Evolutionary conservation across 371 early-diverging fungal genomes (phyloP).

Genomic region (Coemansia sp.): DNA sequence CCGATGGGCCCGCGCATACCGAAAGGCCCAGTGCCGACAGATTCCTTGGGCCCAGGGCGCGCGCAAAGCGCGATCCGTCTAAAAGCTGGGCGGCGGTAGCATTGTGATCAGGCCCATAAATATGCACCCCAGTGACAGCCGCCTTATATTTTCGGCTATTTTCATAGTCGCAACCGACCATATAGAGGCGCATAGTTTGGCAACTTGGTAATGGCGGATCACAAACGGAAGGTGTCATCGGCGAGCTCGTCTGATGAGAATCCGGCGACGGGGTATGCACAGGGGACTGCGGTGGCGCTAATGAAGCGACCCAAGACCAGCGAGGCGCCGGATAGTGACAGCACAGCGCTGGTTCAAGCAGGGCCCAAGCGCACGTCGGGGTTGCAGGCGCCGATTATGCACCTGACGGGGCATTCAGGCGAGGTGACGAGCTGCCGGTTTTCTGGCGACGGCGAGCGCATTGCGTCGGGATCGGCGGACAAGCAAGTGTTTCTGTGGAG

Average conservation of each 20-base stretch:
- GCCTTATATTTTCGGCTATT: too few relatives aligned
- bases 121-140: too few relatives aligned
- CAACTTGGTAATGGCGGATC: slow-evolving; percentile 27
- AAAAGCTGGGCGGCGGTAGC: too few relatives aligned
- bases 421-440: slow-evolving; percentile 85
- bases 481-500: slow-evolving; percentile 88
- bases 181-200: too few relatives aligned
- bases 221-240: slow-evolving; percentile 32
- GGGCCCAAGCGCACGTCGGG: slow-evolving; percentile 75
- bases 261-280: not conserved
- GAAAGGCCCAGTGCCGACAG: too few relatives aligned
- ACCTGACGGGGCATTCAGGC: slow-evolving; percentile 78
- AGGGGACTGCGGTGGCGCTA: slow-evolving; percentile 31
- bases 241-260: slow-evolving; percentile 13
- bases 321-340: not conserved
- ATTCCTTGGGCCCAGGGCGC: too few relatives aligned
- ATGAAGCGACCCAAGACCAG: slow-evolving; percentile 32
- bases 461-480: slow-evolving; percentile 86
- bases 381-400: slow-evolving; percentile 87
- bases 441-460: slow-evolving; percentile 76
- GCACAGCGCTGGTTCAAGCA: slow-evolving; percentile 47
- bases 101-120: too few relatives aligned
- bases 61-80: too few relatives aligned
- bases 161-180: too few relatives aligned
- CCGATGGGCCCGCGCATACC: too few relatives aligned